phyloP scores from a whole-genome alignment of 2,329 filamentous ascomycete species.

The Thielaviopsis punctulata region DNA sequence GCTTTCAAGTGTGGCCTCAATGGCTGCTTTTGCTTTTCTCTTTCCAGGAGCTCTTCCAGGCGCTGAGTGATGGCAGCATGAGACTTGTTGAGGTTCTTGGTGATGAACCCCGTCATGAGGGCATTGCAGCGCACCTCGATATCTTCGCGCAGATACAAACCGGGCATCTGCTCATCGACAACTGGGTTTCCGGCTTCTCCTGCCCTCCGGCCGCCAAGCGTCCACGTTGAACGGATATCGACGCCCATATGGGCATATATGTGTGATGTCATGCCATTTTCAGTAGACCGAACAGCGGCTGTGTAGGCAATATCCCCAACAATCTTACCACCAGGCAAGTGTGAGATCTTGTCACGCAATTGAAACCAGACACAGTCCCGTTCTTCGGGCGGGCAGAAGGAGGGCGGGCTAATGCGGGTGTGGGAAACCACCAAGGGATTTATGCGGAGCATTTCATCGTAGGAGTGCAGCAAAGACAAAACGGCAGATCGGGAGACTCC shows the following conservation, averaged over 20 bases:
- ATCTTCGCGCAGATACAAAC: constrained; percentile 72
- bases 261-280: constrained; percentile 62
- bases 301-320: constrained; percentile 56
- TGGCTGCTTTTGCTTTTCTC: background rate
- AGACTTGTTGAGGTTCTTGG: constrained; percentile 63
- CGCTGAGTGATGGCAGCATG: constrained; percentile 46
- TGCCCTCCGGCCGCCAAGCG: constrained; percentile 51
- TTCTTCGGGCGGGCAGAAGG: constrained; percentile 53
- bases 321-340: constrained; percentile 43
- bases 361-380: constrained; percentile 56
- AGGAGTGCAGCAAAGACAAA: constrained; percentile 58
- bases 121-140: constrained; percentile 66
- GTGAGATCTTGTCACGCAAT: constrained; percentile 59
- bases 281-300: constrained; percentile 60
- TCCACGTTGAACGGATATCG: constrained; percentile 65
- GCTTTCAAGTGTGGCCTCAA: background rate
- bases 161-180: constrained; percentile 47
- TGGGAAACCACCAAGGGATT: constrained; percentile 68
- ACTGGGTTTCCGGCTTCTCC: constrained; percentile 48
- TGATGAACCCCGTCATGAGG: constrained; percentile 59
- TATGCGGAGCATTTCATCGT: constrained; percentile 70
- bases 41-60: background rate
- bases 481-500: constrained; percentile 52
- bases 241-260: constrained; percentile 69
- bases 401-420: constrained; percentile 48